A percentile compares a stretch with the other conserved stretches of the same genome.
phyloP scores from a whole-genome alignment of 2,329 filamentous ascomycete genomes.

The Tolypocladium tropicale region DNA sequence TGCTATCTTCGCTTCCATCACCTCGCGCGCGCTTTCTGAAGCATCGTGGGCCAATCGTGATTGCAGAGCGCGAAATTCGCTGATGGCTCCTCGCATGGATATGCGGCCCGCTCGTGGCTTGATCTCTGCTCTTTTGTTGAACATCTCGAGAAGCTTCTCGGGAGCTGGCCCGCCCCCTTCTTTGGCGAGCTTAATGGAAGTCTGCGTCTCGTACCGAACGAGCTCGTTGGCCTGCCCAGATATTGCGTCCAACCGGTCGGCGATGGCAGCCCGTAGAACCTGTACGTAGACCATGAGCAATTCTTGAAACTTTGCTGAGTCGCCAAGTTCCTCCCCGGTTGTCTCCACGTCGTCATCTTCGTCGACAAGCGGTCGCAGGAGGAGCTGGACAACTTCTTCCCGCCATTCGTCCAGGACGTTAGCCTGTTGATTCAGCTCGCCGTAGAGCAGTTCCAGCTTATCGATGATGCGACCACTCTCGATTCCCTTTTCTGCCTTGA shows the following conservation, averaged over 20 bases:
- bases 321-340: slow-evolving; percentile 83
- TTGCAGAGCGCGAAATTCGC: slow-evolving; percentile 58
- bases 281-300: slow-evolving; percentile 82
- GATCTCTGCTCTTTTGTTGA: slow-evolving; percentile 33
- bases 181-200: slow-evolving; percentile 49
- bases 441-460: slow-evolving; percentile 53
- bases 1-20: slow-evolving; percentile 56
- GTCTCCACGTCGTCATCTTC: slow-evolving; percentile 63
- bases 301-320: slow-evolving; percentile 80
- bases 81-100: slow-evolving; percentile 62
- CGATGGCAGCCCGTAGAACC: slow-evolving; percentile 61
- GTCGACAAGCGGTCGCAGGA: slow-evolving; percentile 70
- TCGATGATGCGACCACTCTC: slow-evolving; percentile 60
- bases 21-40: slow-evolving; percentile 37
- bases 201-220: slow-evolving; percentile 60
- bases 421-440: slow-evolving; percentile 62
- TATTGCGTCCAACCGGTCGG: slow-evolving; percentile 68
- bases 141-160: slow-evolving; percentile 44
- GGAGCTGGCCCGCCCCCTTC: slow-evolving; percentile 62
- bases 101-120: slow-evolving; percentile 39
- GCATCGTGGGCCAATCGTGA: slow-evolving; percentile 21
- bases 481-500: slow-evolving; percentile 52
- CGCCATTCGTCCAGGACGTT: slow-evolving; percentile 65
- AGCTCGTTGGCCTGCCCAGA: slow-evolving; percentile 69
- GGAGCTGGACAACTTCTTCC: slow-evolving; percentile 57